A percentile compares a stretch with the other conserved stretches of the same genome.
phyloP scores from a whole-genome alignment of 805 yeast species.

The Ogataea paraovalis region DNA sequence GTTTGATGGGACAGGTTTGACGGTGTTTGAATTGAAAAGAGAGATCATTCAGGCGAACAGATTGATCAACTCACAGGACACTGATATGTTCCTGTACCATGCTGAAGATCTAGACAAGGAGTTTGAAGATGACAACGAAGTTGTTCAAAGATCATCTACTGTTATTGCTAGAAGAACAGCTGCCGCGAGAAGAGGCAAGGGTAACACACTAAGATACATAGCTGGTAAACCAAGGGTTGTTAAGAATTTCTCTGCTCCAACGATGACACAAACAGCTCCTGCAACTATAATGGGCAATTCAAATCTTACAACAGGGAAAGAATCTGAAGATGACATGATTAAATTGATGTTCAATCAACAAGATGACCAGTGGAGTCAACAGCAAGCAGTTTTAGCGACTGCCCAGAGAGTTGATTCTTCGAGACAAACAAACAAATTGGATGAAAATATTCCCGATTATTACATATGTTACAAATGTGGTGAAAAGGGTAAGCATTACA shows the following conservation, averaged over 20 bases:
- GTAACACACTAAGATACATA: constrained; percentile 66
- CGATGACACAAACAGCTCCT: constrained; percentile 10
- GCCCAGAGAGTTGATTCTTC: constrained; percentile 61
- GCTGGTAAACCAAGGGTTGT: constrained; percentile 62
- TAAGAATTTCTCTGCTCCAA: constrained; percentile 11
- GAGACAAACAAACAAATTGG: constrained; percentile 36
- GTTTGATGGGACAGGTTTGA: constrained; percentile 95
- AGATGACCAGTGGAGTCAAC: constrained; percentile 90
- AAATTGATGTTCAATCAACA: constrained; percentile 90
- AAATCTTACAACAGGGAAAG: constrained; percentile 13
- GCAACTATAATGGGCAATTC: constrained; percentile 4
- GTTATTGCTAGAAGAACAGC: constrained; percentile 82
- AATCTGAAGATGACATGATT: constrained; percentile 80
- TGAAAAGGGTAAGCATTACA: constrained; percentile 88
- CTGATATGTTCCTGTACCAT: constrained; percentile 65
- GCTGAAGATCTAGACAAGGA: constrained; percentile 53
- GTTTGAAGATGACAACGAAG: constrained; percentile 82
- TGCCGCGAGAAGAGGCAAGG: constrained; percentile 43
- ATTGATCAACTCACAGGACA: constrained; percentile 79
- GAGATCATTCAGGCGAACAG: constrained; percentile 82
- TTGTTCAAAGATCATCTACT: constrained; percentile 84
- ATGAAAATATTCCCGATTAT: constrained; percentile 89
- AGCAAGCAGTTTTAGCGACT: constrained; percentile 85
- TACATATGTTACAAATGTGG: constrained; percentile 97
- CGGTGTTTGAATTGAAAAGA: constrained; percentile 89